Percentiles rank a stretch among this genome's conserved stretches.
Conservation (phyloP, 495 filamentous ascomycete species). For the Margaritispora aquatica region DNA sequence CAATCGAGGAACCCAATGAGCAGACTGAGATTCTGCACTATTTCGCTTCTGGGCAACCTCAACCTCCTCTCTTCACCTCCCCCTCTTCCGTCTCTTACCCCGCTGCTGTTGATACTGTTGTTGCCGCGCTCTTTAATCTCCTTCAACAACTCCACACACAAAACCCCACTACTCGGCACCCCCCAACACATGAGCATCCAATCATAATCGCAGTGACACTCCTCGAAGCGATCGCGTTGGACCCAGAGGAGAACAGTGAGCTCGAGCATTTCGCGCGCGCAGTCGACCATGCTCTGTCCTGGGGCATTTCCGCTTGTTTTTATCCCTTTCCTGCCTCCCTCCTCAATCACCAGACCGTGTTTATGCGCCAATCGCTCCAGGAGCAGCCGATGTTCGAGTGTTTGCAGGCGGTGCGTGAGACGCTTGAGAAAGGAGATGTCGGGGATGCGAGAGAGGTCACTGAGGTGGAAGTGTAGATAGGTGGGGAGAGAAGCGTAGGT, state of each 20-base stretch:
- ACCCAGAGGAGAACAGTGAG: slow-evolving; percentile 22
- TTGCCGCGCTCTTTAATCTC: too few relatives aligned
- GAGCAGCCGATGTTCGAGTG: slow-evolving; percentile 18
- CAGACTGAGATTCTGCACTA: slow-evolving; percentile 23
- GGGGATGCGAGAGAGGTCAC: slow-evolving; percentile 1
- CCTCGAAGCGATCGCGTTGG: slow-evolving; percentile 19
- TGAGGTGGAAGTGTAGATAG: slow-evolving; percentile 6
- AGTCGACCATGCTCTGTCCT: slow-evolving; percentile 24
- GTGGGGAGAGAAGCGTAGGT: slow-evolving; percentile 13
- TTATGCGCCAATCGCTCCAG: slow-evolving; percentile 19
- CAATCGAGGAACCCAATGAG: slow-evolving; percentile 25
- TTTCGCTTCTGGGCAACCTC: slow-evolving; percentile 15
- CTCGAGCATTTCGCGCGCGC: slow-evolving; percentile 24
- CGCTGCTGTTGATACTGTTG: too few relatives aligned
- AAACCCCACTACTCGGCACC: slow-evolving; percentile 20
- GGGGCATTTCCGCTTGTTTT: too few relatives aligned
- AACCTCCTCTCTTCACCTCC: background rate
- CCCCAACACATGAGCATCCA: slow-evolving; percentile 25
- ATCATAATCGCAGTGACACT: slow-evolving; percentile 22
- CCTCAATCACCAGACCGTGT: too few relatives aligned
- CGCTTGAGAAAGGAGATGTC: slow-evolving; percentile 2
- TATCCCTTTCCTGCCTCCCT: too few relatives aligned
- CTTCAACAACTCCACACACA: slow-evolving; percentile 24
- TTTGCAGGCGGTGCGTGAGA: slow-evolving; percentile 10
- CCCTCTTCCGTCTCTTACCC: background rate